Evolutionary conservation across 169 alveolate genomes (phyloP), one percentile per base, ranked within the genome.

Genomic region (Theileria parva): DNA sequence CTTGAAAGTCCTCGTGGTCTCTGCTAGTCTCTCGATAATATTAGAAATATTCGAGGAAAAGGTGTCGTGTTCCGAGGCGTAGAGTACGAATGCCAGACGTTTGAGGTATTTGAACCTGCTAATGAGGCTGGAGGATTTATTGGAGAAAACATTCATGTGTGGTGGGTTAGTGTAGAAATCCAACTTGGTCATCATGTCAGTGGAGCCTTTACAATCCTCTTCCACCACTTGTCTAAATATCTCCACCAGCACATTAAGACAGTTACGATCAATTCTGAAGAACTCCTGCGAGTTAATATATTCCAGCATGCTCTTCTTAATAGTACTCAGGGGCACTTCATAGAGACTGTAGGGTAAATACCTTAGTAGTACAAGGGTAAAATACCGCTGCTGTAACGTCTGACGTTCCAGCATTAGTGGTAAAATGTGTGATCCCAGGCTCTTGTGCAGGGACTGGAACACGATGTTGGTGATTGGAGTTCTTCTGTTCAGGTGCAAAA

Each of bases 21-120:
- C 86, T 27, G 86, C 77, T 19, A 84, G 65, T 39, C 90, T 15
- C 64, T 84, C 90, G 1, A 84, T 75, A 70, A 84, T 84, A 4
- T 76, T 84, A 12, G 90, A 75, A 19, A 84, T 84, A 51, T 84
- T 70, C 55, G 71, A 6, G 9, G 90, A 80, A 53, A 84, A 84
- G 3, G 81, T 65, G 50, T 84, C 90, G 53, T 77, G 77, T 61
- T 77, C 77, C 2, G 86, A 77, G 63, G 86, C 86, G 51, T 84
- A 84, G 34, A 84, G 59, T 19, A 84, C 90, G 57, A 84, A 84
- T 23, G 86, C 86, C 77, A 84, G 27, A 64, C 90, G 48, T 53
- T 84, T 84, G 21, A 84, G 86, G 71, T 77, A 84, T 32, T 59
- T 74, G 1, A 75, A 21, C 19, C 90, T 74, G 9, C 77, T 23